These are phyloP conservation scores for Bromus sterilis DNA, from an alignment of 176 grass and related monocot genomes.

Conservation along the genomic window DNA sequence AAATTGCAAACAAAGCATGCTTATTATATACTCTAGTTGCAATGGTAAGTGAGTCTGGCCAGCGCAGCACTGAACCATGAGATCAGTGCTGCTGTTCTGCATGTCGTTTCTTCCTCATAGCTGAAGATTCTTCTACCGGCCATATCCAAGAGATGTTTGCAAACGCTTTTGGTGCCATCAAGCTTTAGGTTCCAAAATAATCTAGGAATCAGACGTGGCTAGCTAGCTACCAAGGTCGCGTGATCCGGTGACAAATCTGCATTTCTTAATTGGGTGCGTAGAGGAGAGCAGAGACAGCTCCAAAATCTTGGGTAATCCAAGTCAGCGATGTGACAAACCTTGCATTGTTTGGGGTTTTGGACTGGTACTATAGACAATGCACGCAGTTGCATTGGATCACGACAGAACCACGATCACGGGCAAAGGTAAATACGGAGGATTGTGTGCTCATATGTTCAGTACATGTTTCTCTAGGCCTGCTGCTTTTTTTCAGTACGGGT, in stretches of 20 bases:
- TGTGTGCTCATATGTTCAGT: background rate
- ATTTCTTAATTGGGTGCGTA: background rate
- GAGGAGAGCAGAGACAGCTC: background rate
- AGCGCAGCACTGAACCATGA: no score
- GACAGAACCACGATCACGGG: conserved; percentile 22
- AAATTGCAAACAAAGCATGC: no score
- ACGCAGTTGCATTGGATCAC: conserved; percentile 9
- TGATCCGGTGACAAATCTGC: background rate
- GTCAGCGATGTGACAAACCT: conserved; percentile 10
- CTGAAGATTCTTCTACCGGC: no score
- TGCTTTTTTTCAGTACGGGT: background rate
- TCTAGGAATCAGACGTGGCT: no score
- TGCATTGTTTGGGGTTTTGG: background rate
- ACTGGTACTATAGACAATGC: background rate
- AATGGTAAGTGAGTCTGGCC: no score
- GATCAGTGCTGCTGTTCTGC: no score
- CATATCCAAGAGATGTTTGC: no score
- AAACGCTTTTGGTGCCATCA: no score
- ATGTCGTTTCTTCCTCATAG: no score
- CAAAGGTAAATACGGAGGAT: background rate
- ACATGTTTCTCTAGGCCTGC: background rate
- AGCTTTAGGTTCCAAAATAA: no score
- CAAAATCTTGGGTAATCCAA: conserved; percentile 18
- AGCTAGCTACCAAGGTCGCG: background rate
- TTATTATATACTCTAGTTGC: no score